These are phyloP conservation scores for Veloporphyrellus conicus DNA, from an alignment of 1,284 basidiomycete genomes.

Conservation along the genomic window DNA sequence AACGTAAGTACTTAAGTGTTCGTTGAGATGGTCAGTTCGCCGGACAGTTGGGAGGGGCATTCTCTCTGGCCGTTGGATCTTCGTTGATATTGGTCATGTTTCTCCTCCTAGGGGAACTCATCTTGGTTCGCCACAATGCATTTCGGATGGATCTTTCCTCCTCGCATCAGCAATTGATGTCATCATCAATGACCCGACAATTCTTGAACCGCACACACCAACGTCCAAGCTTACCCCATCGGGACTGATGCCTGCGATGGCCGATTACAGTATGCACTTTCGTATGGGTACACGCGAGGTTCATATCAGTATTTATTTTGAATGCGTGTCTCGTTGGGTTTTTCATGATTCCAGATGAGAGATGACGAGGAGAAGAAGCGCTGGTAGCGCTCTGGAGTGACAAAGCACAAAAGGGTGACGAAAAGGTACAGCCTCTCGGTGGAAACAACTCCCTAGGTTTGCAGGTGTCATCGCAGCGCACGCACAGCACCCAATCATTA, in stretches of 20 bases:
- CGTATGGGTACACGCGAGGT: constrained; percentile 51
- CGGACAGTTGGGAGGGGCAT: constrained; percentile 59
- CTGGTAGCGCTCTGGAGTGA: constrained; percentile 3
- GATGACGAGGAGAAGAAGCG: constrained; percentile 50
- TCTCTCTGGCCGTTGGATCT: constrained; percentile 58
- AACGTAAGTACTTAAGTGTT: constrained; percentile 42
- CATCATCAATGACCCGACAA: constrained; percentile 49
- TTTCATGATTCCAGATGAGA: constrained; percentile 50
- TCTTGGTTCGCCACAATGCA: constrained; percentile 38
- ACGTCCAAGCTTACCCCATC: constrained; percentile 27
- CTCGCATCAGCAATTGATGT: constrained; percentile 34
- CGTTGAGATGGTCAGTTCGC: constrained; percentile 45
- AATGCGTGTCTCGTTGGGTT: constrained; percentile 50
- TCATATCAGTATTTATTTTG: constrained; percentile 54
- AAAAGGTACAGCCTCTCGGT: constrained; percentile 4
- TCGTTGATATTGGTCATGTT: constrained; percentile 45
- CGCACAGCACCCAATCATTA: no score
- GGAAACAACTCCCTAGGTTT: no score
- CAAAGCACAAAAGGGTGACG: background rate
- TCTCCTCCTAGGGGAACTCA: background rate
- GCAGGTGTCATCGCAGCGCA: no score
- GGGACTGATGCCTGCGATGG: constrained; percentile 37
- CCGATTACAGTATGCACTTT: constrained; percentile 44
- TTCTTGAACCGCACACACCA: constrained; percentile 36
- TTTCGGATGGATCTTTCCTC: constrained; percentile 42